Conservation (phyloP, 208 protist species). For the Trypanosomatidae sp. region DNA sequence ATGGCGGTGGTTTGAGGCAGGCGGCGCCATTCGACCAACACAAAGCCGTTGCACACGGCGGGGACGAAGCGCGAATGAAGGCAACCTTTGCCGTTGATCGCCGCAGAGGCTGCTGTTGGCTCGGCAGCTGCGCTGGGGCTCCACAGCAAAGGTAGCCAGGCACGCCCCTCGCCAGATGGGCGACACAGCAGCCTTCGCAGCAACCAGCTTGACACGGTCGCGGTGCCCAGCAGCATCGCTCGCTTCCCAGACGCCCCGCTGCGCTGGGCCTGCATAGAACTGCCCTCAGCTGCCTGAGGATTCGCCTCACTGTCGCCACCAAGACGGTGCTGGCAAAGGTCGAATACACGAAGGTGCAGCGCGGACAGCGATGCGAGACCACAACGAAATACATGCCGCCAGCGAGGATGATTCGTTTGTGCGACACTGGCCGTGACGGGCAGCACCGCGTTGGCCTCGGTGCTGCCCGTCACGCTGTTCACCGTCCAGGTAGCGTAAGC, state of each 20-base stretch:
- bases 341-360: conserved; percentile 33
- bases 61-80: background rate
- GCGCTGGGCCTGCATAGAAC: background rate
- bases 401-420: conserved; percentile 22
- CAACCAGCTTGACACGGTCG: conserved; percentile 17
- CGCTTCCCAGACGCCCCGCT: background rate
- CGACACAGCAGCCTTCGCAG: conserved; percentile 10
- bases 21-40: conserved; percentile 25
- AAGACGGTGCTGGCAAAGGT: conserved; percentile 1
- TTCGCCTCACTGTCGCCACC: background rate
- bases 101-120: background rate
- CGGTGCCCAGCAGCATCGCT: conserved; percentile 14
- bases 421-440: conserved; percentile 26
- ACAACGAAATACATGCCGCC: conserved; percentile 37
- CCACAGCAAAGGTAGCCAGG: conserved; percentile 32
- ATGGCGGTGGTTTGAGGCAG: background rate
- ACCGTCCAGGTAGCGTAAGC: background rate
- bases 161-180: conserved; percentile 8
- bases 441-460: background rate
- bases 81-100: background rate
- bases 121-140: background rate
- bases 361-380: conserved; percentile 13
- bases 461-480: background rate
- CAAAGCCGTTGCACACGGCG: conserved; percentile 22
- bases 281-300: background rate